Evolutionary conservation across 2,329 filamentous ascomycete genomes (phyloP).

Genomic region (Fusarium temperatum): DNA sequence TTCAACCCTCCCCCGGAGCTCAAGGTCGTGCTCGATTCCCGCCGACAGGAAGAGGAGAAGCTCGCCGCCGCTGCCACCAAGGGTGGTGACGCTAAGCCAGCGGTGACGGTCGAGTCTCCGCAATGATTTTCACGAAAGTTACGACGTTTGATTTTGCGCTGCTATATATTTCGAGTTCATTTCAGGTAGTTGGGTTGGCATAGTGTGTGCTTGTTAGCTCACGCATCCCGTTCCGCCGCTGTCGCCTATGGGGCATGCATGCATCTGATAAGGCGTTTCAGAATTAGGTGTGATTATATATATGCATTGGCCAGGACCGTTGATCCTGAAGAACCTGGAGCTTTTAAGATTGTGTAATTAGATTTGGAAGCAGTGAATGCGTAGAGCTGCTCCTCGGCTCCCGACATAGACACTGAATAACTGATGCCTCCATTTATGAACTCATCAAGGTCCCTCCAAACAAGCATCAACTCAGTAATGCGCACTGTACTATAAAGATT

Average conservation of each 20-base stretch:
- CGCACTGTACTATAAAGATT: background rate
- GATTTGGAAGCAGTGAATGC: background rate
- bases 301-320: constrained; percentile 22
- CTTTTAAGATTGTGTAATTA: constrained; percentile 10
- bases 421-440: background rate
- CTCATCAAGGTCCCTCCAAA: background rate
- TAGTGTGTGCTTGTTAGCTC: constrained; percentile 19
- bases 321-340: constrained; percentile 19
- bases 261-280: constrained; percentile 45
- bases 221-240: constrained; percentile 6
- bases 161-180: background rate
- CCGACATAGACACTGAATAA: background rate
- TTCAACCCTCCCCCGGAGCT: constrained; percentile 74
- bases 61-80: constrained; percentile 32
- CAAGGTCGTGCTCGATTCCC: constrained; percentile 66
- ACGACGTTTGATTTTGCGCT: constrained; percentile 21
- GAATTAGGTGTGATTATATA: constrained; percentile 34
- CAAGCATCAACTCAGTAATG: background rate
- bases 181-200: constrained; percentile 8
- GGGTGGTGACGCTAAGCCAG: constrained; percentile 37
- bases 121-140: constrained; percentile 38
- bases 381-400: background rate
- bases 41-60: constrained; percentile 57
- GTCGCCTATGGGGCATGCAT: constrained; percentile 36
- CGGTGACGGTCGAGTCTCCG: constrained; percentile 40